These are phyloP conservation scores for Coleophoma crateriformis DNA, from an alignment of 2,329 filamentous ascomycete genomes.

Conservation along the genomic window DNA sequence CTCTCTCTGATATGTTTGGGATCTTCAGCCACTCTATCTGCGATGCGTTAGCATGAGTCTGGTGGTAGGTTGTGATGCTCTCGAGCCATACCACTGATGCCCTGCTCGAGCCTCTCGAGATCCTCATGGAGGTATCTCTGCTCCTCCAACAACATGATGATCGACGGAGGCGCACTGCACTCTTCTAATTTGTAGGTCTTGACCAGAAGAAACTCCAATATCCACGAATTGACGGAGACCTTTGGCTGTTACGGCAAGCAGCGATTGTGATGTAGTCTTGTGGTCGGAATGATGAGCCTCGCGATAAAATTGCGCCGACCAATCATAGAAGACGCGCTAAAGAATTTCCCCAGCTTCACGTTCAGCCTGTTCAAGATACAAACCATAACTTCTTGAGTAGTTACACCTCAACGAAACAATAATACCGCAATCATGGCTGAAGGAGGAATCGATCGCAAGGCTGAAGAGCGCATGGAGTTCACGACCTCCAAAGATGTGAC, in stretches of 20 bases:
- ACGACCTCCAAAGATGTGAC: conserved; percentile 97
- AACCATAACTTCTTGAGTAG: neutral
- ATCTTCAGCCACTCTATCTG: conserved; percentile 9
- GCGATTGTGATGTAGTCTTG: neutral
- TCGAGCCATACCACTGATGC: conserved; percentile 70
- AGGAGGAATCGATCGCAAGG: conserved; percentile 74
- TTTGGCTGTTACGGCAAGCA: neutral
- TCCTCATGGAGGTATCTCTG: conserved; percentile 94
- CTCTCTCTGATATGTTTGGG: conserved; percentile 71
- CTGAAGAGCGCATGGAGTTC: conserved; percentile 97
- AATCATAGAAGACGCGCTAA: conserved; percentile 15
- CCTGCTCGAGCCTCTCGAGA: conserved; percentile 91
- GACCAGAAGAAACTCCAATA: neutral
- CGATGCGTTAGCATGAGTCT: no score
- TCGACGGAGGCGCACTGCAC: no score
- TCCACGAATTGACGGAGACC: neutral
- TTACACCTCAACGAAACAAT: neutral
- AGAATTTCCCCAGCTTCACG: conserved; percentile 9
- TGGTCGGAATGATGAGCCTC: neutral
- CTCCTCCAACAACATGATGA: conserved; percentile 78
- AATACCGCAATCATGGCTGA: conserved; percentile 67
- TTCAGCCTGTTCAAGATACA: conserved; percentile 1
- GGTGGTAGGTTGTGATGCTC: no score
- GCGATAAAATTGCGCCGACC: conserved; percentile 11
- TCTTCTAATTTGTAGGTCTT: no score